phyloP scores from a whole-genome alignment of 2,329 filamentous ascomycete species.

The Fusarium piperis region DNA sequence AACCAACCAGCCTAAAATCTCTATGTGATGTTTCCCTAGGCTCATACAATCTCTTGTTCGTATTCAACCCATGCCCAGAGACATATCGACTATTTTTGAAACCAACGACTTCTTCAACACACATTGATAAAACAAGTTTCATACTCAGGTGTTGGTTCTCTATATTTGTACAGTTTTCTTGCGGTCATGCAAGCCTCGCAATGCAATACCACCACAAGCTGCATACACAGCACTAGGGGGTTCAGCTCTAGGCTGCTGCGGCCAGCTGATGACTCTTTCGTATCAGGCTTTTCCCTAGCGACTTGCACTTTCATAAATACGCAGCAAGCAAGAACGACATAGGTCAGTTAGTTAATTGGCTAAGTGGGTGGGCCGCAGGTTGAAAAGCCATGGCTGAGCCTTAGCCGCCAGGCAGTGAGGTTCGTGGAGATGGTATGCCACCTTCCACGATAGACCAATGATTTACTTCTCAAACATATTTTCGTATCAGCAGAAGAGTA shows the following conservation, averaged over 20 bases:
- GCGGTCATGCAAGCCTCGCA: not conserved
- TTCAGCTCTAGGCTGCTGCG: not conserved
- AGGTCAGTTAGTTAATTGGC: not conserved
- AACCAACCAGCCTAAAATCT: not conserved
- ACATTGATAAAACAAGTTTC: not conserved
- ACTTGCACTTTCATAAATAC: not conserved
- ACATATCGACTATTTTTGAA: not conserved
- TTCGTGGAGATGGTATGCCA: not conserved
- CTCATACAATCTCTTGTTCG: not conserved
- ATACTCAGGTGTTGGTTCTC: not conserved
- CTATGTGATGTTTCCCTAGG: not conserved
- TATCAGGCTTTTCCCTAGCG: not conserved
- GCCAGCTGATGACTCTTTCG: not conserved
- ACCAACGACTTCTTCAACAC: not conserved
- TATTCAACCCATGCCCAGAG: not conserved
- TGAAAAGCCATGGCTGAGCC: not conserved
- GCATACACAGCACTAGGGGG: no score
- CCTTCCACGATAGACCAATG: not conserved
- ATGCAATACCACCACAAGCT: not conserved
- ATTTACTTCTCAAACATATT: not conserved
- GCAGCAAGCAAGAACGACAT: not conserved
- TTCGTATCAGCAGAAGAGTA: rapidly evolving
- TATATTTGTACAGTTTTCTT: not conserved
- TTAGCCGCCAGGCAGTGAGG: not conserved
- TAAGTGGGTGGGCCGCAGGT: not conserved